A percentile compares a stretch with the other conserved stretches of the same genome.
These are phyloP conservation scores for Nakataea oryzae DNA, from an alignment of 2,329 filamentous ascomycete genomes.

Conservation along the genomic window DNA sequence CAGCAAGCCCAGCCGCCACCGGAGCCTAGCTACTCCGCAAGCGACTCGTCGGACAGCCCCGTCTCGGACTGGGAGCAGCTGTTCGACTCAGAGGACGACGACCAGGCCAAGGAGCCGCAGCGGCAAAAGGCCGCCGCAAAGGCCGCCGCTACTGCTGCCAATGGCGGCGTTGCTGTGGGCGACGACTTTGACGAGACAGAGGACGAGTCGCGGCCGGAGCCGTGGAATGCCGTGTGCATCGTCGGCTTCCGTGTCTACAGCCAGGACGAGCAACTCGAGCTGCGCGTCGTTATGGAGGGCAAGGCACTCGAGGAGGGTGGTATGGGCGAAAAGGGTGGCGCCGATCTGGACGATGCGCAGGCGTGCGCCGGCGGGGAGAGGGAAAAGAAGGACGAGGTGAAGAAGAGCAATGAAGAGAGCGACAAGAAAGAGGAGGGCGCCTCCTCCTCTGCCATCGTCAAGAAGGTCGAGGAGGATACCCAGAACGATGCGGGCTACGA, in stretches of 20 bases:
- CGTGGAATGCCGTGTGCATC: slow-evolving; percentile 54
- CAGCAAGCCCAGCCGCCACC: slow-evolving; percentile 14
- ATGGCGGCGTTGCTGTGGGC: slow-evolving; percentile 12
- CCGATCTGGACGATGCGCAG: slow-evolving; percentile 46
- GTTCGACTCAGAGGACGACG: slow-evolving; percentile 43
- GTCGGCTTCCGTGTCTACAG: slow-evolving; percentile 52
- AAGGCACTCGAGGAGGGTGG: slow-evolving; percentile 41
- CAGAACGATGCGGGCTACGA: slow-evolving; percentile 20
- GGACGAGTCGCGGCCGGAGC: slow-evolving; percentile 42
- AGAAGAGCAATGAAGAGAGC: slow-evolving; percentile 13
- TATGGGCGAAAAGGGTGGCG: slow-evolving; percentile 45
- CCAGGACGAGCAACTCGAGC: slow-evolving; percentile 40
- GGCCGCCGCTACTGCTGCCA: slow-evolving; percentile 25
- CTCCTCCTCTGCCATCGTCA: too few relatives aligned
- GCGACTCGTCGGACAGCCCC: slow-evolving; percentile 49
- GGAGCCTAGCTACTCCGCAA: slow-evolving; percentile 26
- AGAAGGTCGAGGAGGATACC: slow-evolving; percentile 14
- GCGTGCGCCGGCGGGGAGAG: slow-evolving; percentile 40
- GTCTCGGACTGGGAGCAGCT: slow-evolving; percentile 49
- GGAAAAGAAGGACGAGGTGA: slow-evolving; percentile 15
- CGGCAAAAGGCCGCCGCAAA: slow-evolving; percentile 28
- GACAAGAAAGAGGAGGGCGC: slow-evolving; percentile 9
- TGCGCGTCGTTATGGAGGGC: slow-evolving; percentile 46
- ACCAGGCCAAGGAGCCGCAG: slow-evolving; percentile 26
- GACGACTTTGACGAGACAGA: slow-evolving; percentile 36